Base-by-base conservation (phyloP, 2,329 filamentous ascomycete genomes). In the Sclerotinia sclerotiorum region DNA sequence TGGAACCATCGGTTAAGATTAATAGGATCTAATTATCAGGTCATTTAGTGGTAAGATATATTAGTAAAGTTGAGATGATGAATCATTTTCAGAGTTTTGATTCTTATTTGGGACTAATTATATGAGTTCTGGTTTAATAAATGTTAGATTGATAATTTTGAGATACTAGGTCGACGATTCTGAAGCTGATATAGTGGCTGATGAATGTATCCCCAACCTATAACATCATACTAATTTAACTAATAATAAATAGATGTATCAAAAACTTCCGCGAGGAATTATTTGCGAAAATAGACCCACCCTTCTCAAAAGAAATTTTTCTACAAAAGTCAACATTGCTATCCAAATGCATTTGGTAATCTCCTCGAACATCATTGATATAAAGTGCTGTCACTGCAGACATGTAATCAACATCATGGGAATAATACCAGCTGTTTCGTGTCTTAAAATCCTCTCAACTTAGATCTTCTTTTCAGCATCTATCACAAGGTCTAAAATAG, bases 101-200 rank as follows among this genome's bases (percentile, higher is more conserved):
- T 73, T 74, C 54, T 66, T 74, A 5, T 70, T 69, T 21, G 73
- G 71, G 17, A 73, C 73, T 21, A 74, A 57, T 62, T 76, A 73
- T 55, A 74, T 74, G 27, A 77, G 65, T 60, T 74, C 69, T 7
- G 75, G 72, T 63, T 15, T 65, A 1, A 72, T 72, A 13, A 35
- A 35, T 35, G 52, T 51, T 0, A 74, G 48, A 1, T 55, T 44
- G 19, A 69, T 70, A 49, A 76, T 52, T 77, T 77, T 21, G 78
- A 71, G 19, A 57, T 29, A 29, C 29, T 29, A 29, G 29, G 29
- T 29, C 84, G 4, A 75, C 76, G 19, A 75, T 78, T 52, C 76
- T 76, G 44, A 76, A 75, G 46, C 76, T 74, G 52, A 75, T 75
- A 70, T 78, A 75, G 57, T 74, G 74, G 42, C 78, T 73, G 15